Percentiles rank a stretch among this genome's conserved stretches.
phyloP scores from a whole-genome alignment of 2,329 filamentous ascomycete species.

The Metarhizium sp. region DNA sequence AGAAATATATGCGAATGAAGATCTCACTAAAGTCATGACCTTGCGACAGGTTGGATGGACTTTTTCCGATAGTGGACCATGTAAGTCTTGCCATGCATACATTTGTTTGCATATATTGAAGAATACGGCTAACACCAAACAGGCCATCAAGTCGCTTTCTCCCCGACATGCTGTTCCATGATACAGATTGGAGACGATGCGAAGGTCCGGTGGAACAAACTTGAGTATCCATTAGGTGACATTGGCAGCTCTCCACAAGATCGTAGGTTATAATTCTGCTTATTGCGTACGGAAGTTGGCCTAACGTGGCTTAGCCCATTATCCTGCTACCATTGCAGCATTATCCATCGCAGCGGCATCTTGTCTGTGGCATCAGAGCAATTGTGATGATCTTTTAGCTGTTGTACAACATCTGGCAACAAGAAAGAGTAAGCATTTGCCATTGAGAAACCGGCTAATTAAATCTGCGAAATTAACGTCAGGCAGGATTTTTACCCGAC shows the following conservation, averaged over 20 bases:
- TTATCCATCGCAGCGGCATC: conserved; percentile 45
- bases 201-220: conserved; percentile 47
- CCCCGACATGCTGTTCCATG: conserved; percentile 50
- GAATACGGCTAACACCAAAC: conserved; percentile 8
- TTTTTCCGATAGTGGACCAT: conserved; percentile 56
- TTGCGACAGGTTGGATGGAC: conserved; percentile 71
- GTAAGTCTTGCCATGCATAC: conserved; percentile 30
- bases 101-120: not conserved
- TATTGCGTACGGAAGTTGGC: not conserved
- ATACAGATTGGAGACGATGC: conserved; percentile 50
- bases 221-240: conserved; percentile 40
- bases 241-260: conserved; percentile 39
- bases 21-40: conserved; percentile 56
- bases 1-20: conserved; percentile 54
- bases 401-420: conserved; percentile 43
- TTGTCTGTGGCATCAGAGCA: conserved; percentile 33
- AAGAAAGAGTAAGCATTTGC: conserved; percentile 20
- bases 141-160: conserved; percentile 53
- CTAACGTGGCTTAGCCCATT: conserved; percentile 31
- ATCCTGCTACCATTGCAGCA: conserved; percentile 50
- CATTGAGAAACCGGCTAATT: not conserved
- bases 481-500: conserved; percentile 47
- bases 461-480: conserved; percentile 9
- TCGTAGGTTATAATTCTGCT: conserved; percentile 23
- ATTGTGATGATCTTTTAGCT: conserved; percentile 64